Base-by-base conservation (phyloP, 75 land plant genomes). In the Cupressus sempervirens region DNA sequence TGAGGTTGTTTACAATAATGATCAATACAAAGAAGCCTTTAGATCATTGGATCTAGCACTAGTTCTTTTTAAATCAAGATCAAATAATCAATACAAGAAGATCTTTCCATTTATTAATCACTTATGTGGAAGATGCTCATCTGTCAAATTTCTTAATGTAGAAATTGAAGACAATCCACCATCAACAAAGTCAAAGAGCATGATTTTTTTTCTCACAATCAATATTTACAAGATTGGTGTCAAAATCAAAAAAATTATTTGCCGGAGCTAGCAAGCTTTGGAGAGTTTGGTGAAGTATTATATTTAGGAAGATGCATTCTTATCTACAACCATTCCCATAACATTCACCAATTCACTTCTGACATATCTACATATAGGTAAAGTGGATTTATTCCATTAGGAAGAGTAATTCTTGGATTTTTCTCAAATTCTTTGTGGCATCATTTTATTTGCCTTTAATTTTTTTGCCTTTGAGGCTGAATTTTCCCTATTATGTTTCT, bases 121-220 rank as follows among this genome's bases (percentile, higher is more conserved):
- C 32, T 85, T 97, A 4, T 95, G 96, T 81, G 58, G 86, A 30
- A 90, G 92, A 80, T 92, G 94, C 75, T 98, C 96, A 36, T 92
- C 92, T 35, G 85, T 95, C 30, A 96, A 88, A 89, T 97, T 97
- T 85, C 82, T 94, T 46, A 97, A 95, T 96, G 98, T 96, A 73
- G 92, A 96, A 62, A 74, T 95, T 35, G 90, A 88, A 23, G 91
- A 90, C 56, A 89, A 84, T 68, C 95, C 91, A 8, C 86, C 85
- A 26, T 81, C 95, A 14, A 94, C 97, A 73, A 86, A 95, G 86
- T 84, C 88, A 26, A 97, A 96, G 90, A 88, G 91, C 48, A 89
- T 95, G 34, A 86, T 89, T 82, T 86, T 88, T 58, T 91, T 93
- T 0, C 98, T 97, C 34, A 95, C 97, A 45, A 91, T 96, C 89